Percentiles rank a stretch among this genome's conserved stretches.
Conservation (phyloP, 2,329 filamentous ascomycete species). For the Juglanconis juglandina region DNA sequence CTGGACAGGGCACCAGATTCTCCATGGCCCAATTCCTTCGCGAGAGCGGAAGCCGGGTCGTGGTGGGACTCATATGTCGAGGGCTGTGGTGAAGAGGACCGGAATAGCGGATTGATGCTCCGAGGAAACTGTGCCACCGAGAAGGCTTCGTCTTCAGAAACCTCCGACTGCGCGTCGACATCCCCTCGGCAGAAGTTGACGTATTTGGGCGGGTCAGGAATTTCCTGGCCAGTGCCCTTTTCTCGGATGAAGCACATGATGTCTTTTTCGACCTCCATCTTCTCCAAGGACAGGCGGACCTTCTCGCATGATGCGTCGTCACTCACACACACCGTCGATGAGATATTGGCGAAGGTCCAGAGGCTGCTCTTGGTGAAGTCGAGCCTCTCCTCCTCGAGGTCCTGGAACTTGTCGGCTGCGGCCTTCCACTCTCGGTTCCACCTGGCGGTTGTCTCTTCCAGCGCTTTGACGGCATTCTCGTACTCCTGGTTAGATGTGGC, state of each 20-base stretch:
- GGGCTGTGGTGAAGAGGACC: slow-evolving; percentile 92
- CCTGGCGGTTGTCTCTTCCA: slow-evolving; percentile 90
- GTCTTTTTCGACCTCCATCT: slow-evolving; percentile 95
- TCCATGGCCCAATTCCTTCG: slow-evolving; percentile 63
- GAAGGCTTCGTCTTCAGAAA: slow-evolving; percentile 83
- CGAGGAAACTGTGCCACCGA: slow-evolving; percentile 94
- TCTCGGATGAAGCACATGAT: slow-evolving; percentile 86
- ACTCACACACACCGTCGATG: slow-evolving; percentile 95
- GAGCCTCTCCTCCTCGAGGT: slow-evolving; percentile 92
- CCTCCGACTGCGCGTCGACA: slow-evolving; percentile 75
- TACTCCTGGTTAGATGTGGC: slow-evolving; percentile 90
- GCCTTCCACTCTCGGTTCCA: slow-evolving; percentile 99
- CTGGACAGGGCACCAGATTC: slow-evolving; percentile 43
- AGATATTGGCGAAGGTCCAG: slow-evolving; percentile 96
- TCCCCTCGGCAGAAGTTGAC: slow-evolving; percentile 98
- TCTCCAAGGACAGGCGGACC: slow-evolving; percentile 86
- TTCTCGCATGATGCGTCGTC: slow-evolving; percentile 97
- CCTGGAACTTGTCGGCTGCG: slow-evolving; percentile 98
- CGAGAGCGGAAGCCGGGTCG: slow-evolving; percentile 73
- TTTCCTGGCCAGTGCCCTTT: slow-evolving; percentile 89
- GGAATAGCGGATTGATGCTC: slow-evolving; percentile 91
- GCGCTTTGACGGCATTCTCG: slow-evolving; percentile 83
- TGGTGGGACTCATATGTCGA: slow-evolving; percentile 91
- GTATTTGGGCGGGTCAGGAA: slow-evolving; percentile 93
- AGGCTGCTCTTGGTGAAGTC: slow-evolving; percentile 97